Evolutionary conservation across 2,329 filamentous ascomycete species (phyloP).

Genomic region (Spiromastix sp.): DNA sequence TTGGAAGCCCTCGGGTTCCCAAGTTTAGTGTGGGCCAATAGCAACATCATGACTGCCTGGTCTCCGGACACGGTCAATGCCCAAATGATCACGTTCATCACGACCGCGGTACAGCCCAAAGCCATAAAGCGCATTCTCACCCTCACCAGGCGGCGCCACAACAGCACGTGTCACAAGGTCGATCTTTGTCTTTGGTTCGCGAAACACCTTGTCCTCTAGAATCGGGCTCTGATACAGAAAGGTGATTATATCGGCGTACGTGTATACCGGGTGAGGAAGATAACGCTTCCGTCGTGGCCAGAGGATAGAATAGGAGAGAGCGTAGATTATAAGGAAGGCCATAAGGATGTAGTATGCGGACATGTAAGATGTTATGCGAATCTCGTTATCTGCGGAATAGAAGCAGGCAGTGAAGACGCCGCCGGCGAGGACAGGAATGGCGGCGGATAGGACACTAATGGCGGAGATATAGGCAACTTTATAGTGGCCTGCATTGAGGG

Average conservation of each 20-base stretch:
- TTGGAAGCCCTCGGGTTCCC: too few relatives aligned
- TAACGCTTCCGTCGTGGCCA: constrained; percentile 51
- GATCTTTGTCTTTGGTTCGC: constrained; percentile 53
- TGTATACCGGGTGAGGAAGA: constrained; percentile 63
- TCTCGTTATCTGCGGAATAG: constrained; percentile 35
- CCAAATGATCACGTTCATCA: constrained; percentile 50
- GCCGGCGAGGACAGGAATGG: constrained; percentile 48
- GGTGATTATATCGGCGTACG: constrained; percentile 64
- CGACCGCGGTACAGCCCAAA: constrained; percentile 49
- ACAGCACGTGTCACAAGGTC: constrained; percentile 63
- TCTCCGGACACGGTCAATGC: constrained; percentile 46
- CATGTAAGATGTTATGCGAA: constrained; percentile 60
- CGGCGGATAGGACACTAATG: constrained; percentile 41
- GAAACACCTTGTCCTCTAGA: constrained; percentile 62
- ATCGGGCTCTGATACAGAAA: constrained; percentile 67
- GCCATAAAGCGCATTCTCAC: constrained; percentile 37
- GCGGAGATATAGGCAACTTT: constrained; percentile 48
- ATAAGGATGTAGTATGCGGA: constrained; percentile 65
- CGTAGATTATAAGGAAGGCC: constrained; percentile 59
- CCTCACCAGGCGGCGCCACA: constrained; percentile 33
- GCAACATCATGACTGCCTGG: constrained; percentile 34
- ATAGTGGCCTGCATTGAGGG: constrained; percentile 45
- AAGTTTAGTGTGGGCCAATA: constrained; percentile 19
- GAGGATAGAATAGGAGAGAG: constrained; percentile 51
- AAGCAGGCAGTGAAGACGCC: constrained; percentile 54